These are phyloP conservation scores for Penicillium coprophilum DNA, from an alignment of 495 filamentous ascomycete genomes.

Conservation along the genomic window DNA sequence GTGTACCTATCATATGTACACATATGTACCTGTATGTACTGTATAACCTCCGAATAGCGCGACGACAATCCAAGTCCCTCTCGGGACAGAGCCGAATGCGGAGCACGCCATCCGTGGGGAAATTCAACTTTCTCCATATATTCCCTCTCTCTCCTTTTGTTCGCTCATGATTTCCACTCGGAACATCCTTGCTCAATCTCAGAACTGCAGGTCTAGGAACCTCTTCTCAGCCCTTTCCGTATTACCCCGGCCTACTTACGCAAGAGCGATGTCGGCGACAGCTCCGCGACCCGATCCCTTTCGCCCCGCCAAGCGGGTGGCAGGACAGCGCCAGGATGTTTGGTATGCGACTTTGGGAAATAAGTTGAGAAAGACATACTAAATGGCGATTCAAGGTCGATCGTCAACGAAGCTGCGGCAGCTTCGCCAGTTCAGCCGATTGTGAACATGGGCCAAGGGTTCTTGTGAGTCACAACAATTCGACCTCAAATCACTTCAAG, in stretches of 20 bases:
- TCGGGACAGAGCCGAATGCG: constrained; percentile 2
- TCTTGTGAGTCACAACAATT: constrained; percentile 59
- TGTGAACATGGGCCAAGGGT: constrained; percentile 95
- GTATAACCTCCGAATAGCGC: not conserved
- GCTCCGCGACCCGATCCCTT: constrained; percentile 52
- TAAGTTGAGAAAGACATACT: not conserved
- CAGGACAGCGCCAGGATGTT: constrained; percentile 85
- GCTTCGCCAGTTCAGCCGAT: constrained; percentile 88
- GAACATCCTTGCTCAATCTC: not conserved
- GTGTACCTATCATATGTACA: too few species aligned
- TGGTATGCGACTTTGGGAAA: constrained; percentile 57
- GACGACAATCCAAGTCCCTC: too few species aligned
- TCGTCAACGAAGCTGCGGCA: constrained; percentile 88
- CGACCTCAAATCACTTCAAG: not conserved
- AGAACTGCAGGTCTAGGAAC: constrained; percentile 8
- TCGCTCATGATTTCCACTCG: constrained; percentile 4
- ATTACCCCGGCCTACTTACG: constrained; percentile 27
- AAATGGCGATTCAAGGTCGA: constrained; percentile 60
- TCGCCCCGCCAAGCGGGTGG: constrained; percentile 74
- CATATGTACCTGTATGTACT: too few species aligned
- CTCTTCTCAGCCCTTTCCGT: constrained; percentile 8
- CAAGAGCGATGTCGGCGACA: constrained; percentile 47
- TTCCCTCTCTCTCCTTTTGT: not conserved
- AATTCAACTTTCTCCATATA: not conserved
- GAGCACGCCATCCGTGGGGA: constrained; percentile 25